Percentiles rank a stretch among this genome's conserved stretches.
phyloP scores from a whole-genome alignment of 2,329 filamentous ascomycete genomes.

The Colletotrichum orchidophilum region DNA sequence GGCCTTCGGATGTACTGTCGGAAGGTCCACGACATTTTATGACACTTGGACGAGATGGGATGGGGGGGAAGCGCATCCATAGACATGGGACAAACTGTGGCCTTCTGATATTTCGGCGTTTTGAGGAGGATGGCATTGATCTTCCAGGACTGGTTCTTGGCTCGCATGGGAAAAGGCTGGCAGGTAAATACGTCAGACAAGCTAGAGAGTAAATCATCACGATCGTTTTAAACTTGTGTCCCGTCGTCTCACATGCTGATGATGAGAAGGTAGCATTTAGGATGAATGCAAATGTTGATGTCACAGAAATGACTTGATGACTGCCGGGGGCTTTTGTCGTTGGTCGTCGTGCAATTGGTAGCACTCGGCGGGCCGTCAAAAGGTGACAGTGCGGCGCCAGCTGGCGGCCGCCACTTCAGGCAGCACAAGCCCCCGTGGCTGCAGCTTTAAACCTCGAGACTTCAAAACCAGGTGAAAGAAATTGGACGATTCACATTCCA shows the following conservation, averaged over 20 bases:
- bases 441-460: conserved; percentile 14
- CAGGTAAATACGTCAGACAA: conserved; percentile 6
- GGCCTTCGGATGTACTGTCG: conserved; percentile 17
- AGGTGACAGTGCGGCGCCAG: not conserved
- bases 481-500: not conserved
- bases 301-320: not conserved
- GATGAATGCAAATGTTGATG: not conserved
- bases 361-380: not conserved
- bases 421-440: conserved; percentile 16
- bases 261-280: not conserved
- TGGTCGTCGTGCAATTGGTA: not conserved
- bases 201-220: conserved; percentile 18
- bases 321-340: not conserved
- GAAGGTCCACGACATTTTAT: conserved; percentile 28
- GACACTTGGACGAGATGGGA: conserved; percentile 29
- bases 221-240: conserved; percentile 3
- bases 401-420: conserved; percentile 15
- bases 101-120: conserved; percentile 28
- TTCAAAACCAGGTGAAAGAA: conserved; percentile 20
- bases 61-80: conserved; percentile 15
- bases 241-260: not conserved
- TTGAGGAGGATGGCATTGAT: conserved; percentile 19
- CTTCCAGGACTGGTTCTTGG: conserved; percentile 28
- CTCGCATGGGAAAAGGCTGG: conserved; percentile 11
- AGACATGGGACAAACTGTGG: conserved; percentile 21